phyloP scores from a whole-genome alignment of 495 filamentous ascomycete species.

The Umbilicaria muhlenbergii region DNA sequence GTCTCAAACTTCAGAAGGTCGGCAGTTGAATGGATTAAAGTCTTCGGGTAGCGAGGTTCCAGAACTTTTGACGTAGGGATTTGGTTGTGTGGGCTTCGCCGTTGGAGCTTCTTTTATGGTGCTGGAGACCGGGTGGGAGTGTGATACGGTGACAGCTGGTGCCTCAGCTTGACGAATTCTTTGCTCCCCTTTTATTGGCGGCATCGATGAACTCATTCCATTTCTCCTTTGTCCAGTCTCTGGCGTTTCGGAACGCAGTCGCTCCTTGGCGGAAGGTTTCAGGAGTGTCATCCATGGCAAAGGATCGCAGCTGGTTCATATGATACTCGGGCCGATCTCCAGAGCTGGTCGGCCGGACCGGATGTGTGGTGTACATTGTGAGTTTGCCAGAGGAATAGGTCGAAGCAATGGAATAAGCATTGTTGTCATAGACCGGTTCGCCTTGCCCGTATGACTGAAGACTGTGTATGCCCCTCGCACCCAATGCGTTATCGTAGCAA shows the following conservation, averaged over 20 bases:
- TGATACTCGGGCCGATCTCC: conserved; percentile 21
- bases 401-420: conserved; percentile 22
- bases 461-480: conserved; percentile 24
- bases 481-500: conserved; percentile 23
- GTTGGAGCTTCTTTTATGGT: no score
- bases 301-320: conserved; percentile 23
- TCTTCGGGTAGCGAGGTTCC: no score
- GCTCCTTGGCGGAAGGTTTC: conserved; percentile 20
- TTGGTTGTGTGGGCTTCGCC: no score
- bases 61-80: no score
- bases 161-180: no score
- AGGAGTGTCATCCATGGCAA: conserved; percentile 12
- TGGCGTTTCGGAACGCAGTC: conserved; percentile 20
- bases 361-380: conserved; percentile 23
- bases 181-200: conserved; percentile 10
- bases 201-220: conserved; percentile 15
- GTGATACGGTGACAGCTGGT: no score
- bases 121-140: no score
- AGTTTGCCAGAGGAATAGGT: conserved; percentile 23
- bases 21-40: no score
- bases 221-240: conserved; percentile 21
- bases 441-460: conserved; percentile 24
- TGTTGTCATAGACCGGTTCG: conserved; percentile 23
- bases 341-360: conserved; percentile 10
- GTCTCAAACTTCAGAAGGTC: no score